Evolutionary conservation across 2,329 filamentous ascomycete species (phyloP).

Genomic region (Curvularia sp.): DNA sequence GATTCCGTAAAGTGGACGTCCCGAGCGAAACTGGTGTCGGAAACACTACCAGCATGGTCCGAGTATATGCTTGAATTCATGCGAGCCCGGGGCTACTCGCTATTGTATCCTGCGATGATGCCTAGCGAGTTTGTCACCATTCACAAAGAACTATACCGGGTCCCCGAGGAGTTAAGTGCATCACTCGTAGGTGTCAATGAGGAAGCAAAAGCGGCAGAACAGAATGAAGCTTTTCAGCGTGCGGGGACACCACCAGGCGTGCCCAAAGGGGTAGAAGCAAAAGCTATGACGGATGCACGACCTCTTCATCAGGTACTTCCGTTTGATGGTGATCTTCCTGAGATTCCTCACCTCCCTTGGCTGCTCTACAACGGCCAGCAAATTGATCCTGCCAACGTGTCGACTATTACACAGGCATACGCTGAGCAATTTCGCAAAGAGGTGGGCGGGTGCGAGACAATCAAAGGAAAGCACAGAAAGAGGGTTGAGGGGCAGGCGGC

Average conservation of each 20-base stretch:
- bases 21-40: constrained; percentile 61
- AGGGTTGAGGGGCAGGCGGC: constrained; percentile 53
- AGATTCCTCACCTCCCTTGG: constrained; percentile 61
- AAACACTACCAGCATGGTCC: constrained; percentile 75
- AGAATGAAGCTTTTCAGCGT: constrained; percentile 48
- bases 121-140: constrained; percentile 69
- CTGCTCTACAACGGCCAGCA: constrained; percentile 69
- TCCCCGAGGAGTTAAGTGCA: constrained; percentile 69
- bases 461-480: constrained; percentile 44
- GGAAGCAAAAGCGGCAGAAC: constrained; percentile 14
- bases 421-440: constrained; percentile 65
- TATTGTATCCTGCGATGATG: constrained; percentile 73
- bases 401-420: constrained; percentile 60
- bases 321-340: constrained; percentile 57
- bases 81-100: constrained; percentile 76
- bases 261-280: constrained; percentile 43
- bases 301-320: constrained; percentile 57
- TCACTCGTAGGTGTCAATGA: constrained; percentile 4
- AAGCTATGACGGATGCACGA: constrained; percentile 59
- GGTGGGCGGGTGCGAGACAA: constrained; percentile 70
- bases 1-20: constrained; percentile 30
- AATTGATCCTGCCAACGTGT: constrained; percentile 53
- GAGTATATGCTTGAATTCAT: constrained; percentile 80
- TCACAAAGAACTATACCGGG: constrained; percentile 75
- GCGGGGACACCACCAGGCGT: constrained; percentile 45